These are phyloP conservation scores for Colletotrichum sp. DNA, from an alignment of 2,329 filamentous ascomycete species.

Conservation along the genomic window DNA sequence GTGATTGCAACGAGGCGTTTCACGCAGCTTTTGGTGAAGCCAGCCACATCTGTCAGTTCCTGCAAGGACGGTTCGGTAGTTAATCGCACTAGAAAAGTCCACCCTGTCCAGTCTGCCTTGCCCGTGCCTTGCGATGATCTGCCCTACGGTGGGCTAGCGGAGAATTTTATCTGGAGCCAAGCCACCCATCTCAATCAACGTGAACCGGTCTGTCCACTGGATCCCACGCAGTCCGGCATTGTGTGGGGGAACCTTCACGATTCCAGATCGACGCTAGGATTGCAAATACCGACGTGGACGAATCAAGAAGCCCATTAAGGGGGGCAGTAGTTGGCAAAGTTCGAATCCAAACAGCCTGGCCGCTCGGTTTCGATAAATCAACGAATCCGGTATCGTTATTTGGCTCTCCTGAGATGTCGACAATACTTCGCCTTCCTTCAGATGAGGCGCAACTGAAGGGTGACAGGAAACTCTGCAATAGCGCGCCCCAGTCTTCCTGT, in stretches of 20 bases:
- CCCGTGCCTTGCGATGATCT: slow-evolving; percentile 4
- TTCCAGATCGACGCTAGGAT: slow-evolving; percentile 5
- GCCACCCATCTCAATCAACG: slow-evolving; percentile 1
- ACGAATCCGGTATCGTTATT: neutral
- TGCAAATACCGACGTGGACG: neutral
- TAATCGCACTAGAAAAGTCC: neutral
- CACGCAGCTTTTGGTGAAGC: neutral
- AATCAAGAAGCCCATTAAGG: neutral
- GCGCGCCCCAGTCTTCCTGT: neutral
- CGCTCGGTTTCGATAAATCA: slow-evolving; percentile 1
- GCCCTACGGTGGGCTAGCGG: neutral
- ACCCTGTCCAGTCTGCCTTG: neutral
- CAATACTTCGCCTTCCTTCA: neutral
- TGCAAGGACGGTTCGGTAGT: neutral
- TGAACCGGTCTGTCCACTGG: neutral
- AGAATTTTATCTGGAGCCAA: slow-evolving; percentile 14
- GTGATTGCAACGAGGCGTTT: neutral
- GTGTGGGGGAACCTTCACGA: neutral
- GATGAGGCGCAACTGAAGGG: neutral
- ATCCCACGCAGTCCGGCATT: neutral
- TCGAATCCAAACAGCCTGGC: neutral
- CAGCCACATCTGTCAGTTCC: neutral
- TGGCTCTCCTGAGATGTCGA: neutral
- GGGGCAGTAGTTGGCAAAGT: neutral
- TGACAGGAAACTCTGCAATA: neutral